phyloP scores from a whole-genome alignment of 805 yeast species.

The Ogataea ramenticola region DNA sequence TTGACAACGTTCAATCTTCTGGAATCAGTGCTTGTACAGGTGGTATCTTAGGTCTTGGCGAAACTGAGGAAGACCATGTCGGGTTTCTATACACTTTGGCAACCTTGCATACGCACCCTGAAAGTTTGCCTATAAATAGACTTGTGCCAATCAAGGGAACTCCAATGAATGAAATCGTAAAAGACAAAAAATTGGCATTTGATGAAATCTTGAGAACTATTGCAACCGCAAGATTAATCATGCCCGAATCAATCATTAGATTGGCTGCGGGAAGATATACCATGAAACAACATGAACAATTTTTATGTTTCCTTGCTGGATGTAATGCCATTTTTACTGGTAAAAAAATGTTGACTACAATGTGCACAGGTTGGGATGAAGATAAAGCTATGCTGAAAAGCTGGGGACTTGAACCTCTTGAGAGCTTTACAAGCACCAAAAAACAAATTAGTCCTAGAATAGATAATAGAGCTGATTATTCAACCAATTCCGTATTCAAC shows the following conservation, averaged over 20 bases:
- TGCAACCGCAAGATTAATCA: conserved; percentile 67
- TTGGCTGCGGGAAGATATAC: conserved; percentile 79
- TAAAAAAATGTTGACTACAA: conserved; percentile 72
- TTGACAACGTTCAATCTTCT: conserved; percentile 52
- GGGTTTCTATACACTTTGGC: conserved; percentile 61
- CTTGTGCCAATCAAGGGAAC: conserved; percentile 77
- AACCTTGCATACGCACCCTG: conserved; percentile 68
- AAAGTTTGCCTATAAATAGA: conserved; percentile 73
- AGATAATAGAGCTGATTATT: background rate
- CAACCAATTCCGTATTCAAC: too few species aligned
- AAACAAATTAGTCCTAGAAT: background rate
- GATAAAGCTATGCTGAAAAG: conserved; percentile 58
- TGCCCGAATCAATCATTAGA: conserved; percentile 67
- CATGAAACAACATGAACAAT: conserved; percentile 72
- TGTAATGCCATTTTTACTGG: conserved; percentile 80
- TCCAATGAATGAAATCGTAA: conserved; percentile 38
- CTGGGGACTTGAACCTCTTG: conserved; percentile 46
- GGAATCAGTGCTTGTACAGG: conserved; percentile 72
- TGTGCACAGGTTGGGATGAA: conserved; percentile 82
- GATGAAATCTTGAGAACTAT: conserved; percentile 62
- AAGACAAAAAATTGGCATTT: conserved; percentile 41
- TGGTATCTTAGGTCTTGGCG: conserved; percentile 76
- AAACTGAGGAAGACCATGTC: conserved; percentile 62
- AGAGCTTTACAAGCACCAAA: conserved; percentile 1
- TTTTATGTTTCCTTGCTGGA: conserved; percentile 69